A percentile compares a stretch with the other conserved stretches of the same genome.
Conservation (phyloP, 129 eudicot species). For the Daucus carota region DNA sequence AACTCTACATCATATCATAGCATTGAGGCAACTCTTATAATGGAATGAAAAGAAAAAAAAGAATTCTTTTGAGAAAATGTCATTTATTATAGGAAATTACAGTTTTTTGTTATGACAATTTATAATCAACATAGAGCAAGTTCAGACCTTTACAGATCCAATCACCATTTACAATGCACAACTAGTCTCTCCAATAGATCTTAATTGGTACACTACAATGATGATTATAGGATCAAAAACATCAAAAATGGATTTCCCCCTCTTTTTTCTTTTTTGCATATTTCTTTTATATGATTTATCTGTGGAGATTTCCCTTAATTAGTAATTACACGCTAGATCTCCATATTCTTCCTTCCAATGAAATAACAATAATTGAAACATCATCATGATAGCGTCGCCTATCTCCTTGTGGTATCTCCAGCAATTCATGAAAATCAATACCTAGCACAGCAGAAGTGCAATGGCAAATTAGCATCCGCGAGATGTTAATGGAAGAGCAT, state of each 20-base stretch:
- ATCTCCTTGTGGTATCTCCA: slow-evolving; percentile 99
- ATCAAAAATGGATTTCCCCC: slow-evolving; percentile 48
- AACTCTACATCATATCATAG: background rate
- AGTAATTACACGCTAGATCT: slow-evolving; percentile 77
- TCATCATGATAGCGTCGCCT: slow-evolving; percentile 95
- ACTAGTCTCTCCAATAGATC: slow-evolving; percentile 26
- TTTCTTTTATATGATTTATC: slow-evolving; percentile 16
- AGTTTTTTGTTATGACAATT: slow-evolving; percentile 37
- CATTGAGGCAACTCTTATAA: background rate
- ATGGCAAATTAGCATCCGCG: background rate
- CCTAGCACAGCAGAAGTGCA: slow-evolving; percentile 34
- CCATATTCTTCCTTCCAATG: slow-evolving; percentile 99
- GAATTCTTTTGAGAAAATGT: slow-evolving; percentile 11
- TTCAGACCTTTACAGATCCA: slow-evolving; percentile 59
- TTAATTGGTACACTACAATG: slow-evolving; percentile 40
- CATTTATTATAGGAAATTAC: slow-evolving; percentile 49
- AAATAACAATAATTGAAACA: slow-evolving; percentile 86
- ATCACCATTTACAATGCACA: slow-evolving; percentile 43
- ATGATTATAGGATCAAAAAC: slow-evolving; percentile 27
- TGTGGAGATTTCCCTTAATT: slow-evolving; percentile 19
- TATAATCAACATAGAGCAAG: slow-evolving; percentile 36
- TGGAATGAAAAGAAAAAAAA: slow-evolving; percentile 4
- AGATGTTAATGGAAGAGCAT: background rate
- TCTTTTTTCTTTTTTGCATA: slow-evolving; percentile 14
- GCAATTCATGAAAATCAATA: slow-evolving; percentile 84